Evolutionary conservation across 2,329 filamentous ascomycete genomes (phyloP).

Genomic region (Fusarium sp.): DNA sequence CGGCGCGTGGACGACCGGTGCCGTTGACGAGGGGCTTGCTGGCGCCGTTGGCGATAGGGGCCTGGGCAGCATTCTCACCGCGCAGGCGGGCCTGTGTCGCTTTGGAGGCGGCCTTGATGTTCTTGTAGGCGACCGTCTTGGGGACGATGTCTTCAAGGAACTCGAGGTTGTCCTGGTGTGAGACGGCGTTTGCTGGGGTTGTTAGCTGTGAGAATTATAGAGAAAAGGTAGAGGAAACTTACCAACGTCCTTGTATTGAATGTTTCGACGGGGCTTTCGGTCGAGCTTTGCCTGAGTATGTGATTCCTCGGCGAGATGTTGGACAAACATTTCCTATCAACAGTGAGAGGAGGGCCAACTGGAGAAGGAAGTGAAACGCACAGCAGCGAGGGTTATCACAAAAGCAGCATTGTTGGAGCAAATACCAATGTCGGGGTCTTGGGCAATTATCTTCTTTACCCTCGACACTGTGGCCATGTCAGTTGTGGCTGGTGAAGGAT

Average conservation of each 20-base stretch:
- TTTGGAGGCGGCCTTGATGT: conserved; percentile 74
- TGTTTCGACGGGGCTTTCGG: conserved; percentile 89
- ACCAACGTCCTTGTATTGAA: conserved; percentile 97
- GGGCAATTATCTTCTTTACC: conserved; percentile 93
- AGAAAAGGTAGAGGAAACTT: conserved; percentile 43
- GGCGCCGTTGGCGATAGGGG: conserved; percentile 44
- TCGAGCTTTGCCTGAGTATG: conserved; percentile 92
- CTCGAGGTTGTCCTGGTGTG: conserved; percentile 91
- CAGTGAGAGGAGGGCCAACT: conserved; percentile 1
- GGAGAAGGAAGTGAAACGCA: conserved; percentile 52
- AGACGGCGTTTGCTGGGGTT: conserved; percentile 79
- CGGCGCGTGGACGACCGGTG: conserved; percentile 34
- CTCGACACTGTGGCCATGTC: conserved; percentile 75
- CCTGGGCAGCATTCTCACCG: conserved; percentile 53
- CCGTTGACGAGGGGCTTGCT: conserved; percentile 48
- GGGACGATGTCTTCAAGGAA: conserved; percentile 94
- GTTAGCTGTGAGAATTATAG: conserved; percentile 8
- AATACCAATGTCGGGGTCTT: conserved; percentile 85
- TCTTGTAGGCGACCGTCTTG: conserved; percentile 83
- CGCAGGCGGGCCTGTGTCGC: conserved; percentile 60
- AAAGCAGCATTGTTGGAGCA: conserved; percentile 96
- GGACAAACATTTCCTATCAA: conserved; percentile 91
- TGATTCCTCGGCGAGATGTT: conserved; percentile 86
- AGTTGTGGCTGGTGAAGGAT: not conserved
- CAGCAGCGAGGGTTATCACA: conserved; percentile 90